Evolutionary conservation across 306 rosid genomes (phyloP).

Genomic region (Inga oerstediana): DNA sequence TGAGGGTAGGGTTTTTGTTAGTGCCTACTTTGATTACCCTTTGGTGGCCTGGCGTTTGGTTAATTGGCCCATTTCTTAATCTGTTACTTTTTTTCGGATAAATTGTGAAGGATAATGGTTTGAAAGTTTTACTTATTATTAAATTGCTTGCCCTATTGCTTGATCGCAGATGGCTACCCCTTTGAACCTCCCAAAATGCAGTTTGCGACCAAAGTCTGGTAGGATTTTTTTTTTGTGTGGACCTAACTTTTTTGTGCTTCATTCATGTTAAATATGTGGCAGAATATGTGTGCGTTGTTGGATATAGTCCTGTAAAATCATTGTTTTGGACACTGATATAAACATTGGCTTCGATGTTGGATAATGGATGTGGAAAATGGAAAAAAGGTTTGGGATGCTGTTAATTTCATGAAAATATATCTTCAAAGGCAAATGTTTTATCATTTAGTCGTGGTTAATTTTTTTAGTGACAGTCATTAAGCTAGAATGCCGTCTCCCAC

Average conservation of each 20-base stretch:
- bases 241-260: not conserved
- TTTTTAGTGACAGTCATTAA: not conserved
- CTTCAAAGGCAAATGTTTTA: not conserved
- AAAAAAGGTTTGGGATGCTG: not conserved
- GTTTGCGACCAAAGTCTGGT: constrained; percentile 96
- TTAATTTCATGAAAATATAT: constrained; percentile 16
- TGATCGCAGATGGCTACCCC: constrained; percentile 87
- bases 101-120: not conserved
- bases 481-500: not conserved
- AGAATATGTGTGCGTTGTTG: not conserved
- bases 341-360: not conserved
- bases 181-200: constrained; percentile 98
- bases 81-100: not conserved
- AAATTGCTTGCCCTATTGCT: constrained; percentile 5
- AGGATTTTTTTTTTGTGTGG: not conserved
- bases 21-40: not conserved
- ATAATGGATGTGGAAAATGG: not conserved
- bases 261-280: not conserved
- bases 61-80: constrained; percentile 8
- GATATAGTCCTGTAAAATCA: not conserved
- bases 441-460: not conserved
- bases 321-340: not conserved
- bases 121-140: not conserved
- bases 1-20: constrained; percentile 26
- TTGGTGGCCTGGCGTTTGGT: not conserved